Evolutionary conservation across 345 rosid species (phyloP).

Genomic region (Gossypium bickii): DNA sequence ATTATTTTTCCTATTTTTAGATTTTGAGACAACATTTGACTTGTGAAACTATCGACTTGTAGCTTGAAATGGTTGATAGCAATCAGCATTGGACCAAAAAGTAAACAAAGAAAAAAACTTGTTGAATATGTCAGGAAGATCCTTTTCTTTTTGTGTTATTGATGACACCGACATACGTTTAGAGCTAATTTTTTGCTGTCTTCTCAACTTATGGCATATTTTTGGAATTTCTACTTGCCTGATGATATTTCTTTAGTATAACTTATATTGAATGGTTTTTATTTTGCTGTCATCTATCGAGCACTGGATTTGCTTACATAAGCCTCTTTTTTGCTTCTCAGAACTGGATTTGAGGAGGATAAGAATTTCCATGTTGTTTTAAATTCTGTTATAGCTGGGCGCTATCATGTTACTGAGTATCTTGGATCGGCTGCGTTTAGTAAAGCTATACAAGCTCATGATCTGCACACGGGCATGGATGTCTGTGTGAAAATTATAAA

Average conservation of each 20-base stretch:
- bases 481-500: slow-evolving; percentile 97
- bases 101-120: neutral
- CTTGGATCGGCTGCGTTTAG: slow-evolving; percentile 99
- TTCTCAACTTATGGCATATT: neutral
- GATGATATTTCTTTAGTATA: neutral
- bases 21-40: neutral
- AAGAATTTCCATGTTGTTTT: slow-evolving; percentile 94
- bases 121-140: neutral
- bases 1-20: too few relatives aligned
- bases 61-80: neutral
- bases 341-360: slow-evolving; percentile 99
- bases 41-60: neutral
- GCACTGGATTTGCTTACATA: slow-evolving; percentile 14
- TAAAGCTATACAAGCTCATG: slow-evolving; percentile 99
- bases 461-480: slow-evolving; percentile 95
- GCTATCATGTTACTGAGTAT: slow-evolving; percentile 97
- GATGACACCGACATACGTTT: neutral
- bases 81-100: neutral
- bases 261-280: neutral
- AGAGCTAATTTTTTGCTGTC: neutral
- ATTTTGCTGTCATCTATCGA: neutral
- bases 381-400: slow-evolving; percentile 93
- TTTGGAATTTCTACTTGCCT: neutral
- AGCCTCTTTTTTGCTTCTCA: slow-evolving; percentile 33
- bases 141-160: neutral